phyloP scores from a whole-genome alignment of 371 early-diverging fungal species.

The Quaeritorhiza haematococci region DNA sequence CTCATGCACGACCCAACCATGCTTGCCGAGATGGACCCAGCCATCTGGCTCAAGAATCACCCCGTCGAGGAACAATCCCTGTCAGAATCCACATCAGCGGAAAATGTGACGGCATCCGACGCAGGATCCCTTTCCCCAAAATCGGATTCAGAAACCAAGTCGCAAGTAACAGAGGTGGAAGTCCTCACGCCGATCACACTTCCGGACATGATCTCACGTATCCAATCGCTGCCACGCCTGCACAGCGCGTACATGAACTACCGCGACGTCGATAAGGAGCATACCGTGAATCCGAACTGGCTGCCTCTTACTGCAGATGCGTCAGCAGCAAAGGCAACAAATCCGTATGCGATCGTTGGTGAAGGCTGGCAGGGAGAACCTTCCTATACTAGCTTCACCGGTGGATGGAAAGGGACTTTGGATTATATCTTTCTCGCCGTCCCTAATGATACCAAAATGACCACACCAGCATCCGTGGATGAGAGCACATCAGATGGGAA shows the following conservation, averaged over 20 bases:
- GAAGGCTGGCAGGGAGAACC: conserved; percentile 40
- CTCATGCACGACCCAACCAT: no score
- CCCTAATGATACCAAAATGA: neutral
- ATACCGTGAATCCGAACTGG: conserved; percentile 1
- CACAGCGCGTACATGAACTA: conserved; percentile 9
- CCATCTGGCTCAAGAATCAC: neutral
- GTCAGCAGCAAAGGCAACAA: neutral
- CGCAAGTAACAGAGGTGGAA: no score
- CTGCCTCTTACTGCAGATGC: neutral
- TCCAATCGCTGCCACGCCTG: conserved; percentile 4
- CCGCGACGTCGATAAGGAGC: conserved; percentile 5
- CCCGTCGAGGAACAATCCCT: no score
- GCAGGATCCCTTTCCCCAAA: neutral
- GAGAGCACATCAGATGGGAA: no score
- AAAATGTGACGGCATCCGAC: conserved; percentile 19
- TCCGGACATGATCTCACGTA: neutral
- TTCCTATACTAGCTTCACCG: conserved; percentile 40
- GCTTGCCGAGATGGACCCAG: neutral
- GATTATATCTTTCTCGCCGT: conserved; percentile 42
- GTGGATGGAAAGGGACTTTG: conserved; percentile 50
- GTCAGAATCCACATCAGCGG: conserved; percentile 8
- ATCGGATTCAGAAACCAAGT: neutral
- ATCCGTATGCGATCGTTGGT: neutral
- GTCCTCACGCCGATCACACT: conserved; percentile 7
- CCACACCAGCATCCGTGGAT: neutral